These are phyloP conservation scores for Scheffersomyces illinoinensis DNA, from an alignment of 1,139 yeast genomes.

Conservation along the genomic window DNA sequence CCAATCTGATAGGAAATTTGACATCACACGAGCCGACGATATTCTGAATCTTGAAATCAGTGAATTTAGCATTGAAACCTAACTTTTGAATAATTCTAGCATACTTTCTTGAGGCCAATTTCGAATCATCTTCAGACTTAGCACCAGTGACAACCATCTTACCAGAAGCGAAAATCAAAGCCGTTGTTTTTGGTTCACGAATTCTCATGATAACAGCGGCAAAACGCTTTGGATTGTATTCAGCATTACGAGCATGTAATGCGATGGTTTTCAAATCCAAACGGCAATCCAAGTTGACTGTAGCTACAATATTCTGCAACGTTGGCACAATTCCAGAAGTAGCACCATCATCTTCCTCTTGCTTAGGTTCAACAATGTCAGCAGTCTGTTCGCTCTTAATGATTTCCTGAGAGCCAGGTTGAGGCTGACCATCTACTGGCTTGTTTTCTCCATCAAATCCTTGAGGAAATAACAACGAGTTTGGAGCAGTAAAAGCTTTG, in stretches of 20 bases:
- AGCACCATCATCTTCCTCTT: slow-evolving; percentile 63
- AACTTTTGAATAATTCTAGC: slow-evolving; percentile 97
- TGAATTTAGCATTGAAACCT: slow-evolving; percentile 94
- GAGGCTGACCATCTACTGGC: slow-evolving; percentile 11
- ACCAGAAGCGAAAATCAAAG: slow-evolving; percentile 96
- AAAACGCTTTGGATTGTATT: slow-evolving; percentile 95
- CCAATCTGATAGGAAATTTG: slow-evolving; percentile 94
- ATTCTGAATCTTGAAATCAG: slow-evolving; percentile 96
- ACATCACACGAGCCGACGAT: slow-evolving; percentile 99
- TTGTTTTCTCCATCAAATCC: slow-evolving; percentile 34
- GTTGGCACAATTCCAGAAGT: slow-evolving; percentile 96
- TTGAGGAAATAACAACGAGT: slow-evolving; percentile 63
- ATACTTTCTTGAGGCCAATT: slow-evolving; percentile 93
- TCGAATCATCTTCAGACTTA: slow-evolving; percentile 95
- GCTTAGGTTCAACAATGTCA: slow-evolving; percentile 40
- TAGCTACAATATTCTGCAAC: slow-evolving; percentile 94
- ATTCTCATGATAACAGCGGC: slow-evolving; percentile 99
- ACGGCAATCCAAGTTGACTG: slow-evolving; percentile 95
- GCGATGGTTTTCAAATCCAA: slow-evolving; percentile 96
- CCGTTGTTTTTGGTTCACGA: slow-evolving; percentile 98
- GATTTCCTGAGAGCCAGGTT: slow-evolving; percentile 12
- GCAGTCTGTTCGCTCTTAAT: slow-evolving; percentile 31
- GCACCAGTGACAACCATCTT: slow-evolving; percentile 99
- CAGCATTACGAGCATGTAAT: slow-evolving; percentile 98
- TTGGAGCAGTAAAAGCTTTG: slow-evolving; percentile 69